These are phyloP conservation scores for Rhizophagus prolifer DNA, from an alignment of 192 early-diverging fungal genomes.

Conservation along the genomic window DNA sequence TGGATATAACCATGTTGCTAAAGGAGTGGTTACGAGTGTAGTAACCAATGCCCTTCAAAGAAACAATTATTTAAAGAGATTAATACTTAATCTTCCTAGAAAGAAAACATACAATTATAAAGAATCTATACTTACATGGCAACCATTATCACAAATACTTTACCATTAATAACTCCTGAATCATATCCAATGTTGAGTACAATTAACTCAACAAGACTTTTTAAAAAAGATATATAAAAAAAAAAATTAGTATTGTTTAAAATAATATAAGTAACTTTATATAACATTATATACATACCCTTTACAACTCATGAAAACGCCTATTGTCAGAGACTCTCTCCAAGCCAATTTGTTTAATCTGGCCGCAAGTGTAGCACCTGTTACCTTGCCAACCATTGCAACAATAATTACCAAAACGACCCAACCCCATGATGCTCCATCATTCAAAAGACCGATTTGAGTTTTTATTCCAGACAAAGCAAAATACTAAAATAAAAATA, in stretches of 20 bases:
- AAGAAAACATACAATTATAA: too few species aligned
- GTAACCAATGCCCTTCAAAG: conserved; percentile 81
- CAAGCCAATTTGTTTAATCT: conserved; percentile 66
- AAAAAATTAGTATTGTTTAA: conserved; percentile 2
- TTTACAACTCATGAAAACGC: conserved; percentile 94
- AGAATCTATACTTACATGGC: conserved; percentile 40
- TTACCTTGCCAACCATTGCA: conserved; percentile 84
- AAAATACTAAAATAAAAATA: conserved; percentile 65
- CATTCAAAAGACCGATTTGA: conserved; percentile 71
- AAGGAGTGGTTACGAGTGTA: conserved; percentile 85
- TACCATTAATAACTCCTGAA: conserved; percentile 75
- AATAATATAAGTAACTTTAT: background rate
- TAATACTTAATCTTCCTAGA: background rate
- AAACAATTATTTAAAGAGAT: conserved; percentile 21
- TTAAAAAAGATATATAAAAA: conserved; percentile 29
- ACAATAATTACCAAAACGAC: conserved; percentile 73
- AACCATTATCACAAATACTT: conserved; percentile 56
- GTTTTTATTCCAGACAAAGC: conserved; percentile 91
- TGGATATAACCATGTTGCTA: conserved; percentile 75
- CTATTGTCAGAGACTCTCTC: conserved; percentile 84
- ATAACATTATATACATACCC: too few species aligned
- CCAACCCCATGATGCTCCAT: conserved; percentile 71
- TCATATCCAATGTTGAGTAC: conserved; percentile 91
- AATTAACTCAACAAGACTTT: conserved; percentile 88
- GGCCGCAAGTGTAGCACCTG: conserved; percentile 74